phyloP scores from a whole-genome alignment of 140 eudicot species.

The Erigeron philadelphicus region DNA sequence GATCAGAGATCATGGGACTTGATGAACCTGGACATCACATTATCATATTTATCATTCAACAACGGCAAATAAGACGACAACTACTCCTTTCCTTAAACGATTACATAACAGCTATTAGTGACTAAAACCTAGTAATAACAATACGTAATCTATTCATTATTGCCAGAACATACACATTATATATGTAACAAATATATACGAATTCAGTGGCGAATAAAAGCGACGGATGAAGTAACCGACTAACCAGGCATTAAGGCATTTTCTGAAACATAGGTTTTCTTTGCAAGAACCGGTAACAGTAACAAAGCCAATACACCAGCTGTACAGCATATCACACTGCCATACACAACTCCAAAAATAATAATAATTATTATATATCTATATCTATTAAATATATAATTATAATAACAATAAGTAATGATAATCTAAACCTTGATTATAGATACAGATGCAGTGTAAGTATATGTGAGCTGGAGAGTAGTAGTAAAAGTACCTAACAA shows the following conservation, averaged over 20 bases:
- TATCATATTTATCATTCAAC: constrained; percentile 14
- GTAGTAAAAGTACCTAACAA: constrained; percentile 42
- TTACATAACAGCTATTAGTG: not conserved
- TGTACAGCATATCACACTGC: constrained; percentile 63
- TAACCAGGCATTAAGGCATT: constrained; percentile 96
- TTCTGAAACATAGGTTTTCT: constrained; percentile 85
- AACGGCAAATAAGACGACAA: not conserved
- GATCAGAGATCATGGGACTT: constrained; percentile 58
- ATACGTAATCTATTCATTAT: not conserved
- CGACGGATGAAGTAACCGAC: constrained; percentile 12
- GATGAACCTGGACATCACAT: constrained; percentile 63
- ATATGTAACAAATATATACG: not conserved
- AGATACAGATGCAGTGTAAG: not conserved
- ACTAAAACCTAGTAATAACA: not conserved
- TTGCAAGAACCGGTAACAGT: constrained; percentile 72
- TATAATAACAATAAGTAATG: not conserved
- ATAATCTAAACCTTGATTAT: not conserved
- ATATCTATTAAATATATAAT: too few species aligned
- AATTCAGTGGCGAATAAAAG: constrained; percentile 2
- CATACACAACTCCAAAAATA: constrained; percentile 15
- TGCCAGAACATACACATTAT: not conserved
- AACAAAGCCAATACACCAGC: constrained; percentile 78
- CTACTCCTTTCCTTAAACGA: not conserved
- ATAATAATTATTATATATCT: not conserved
- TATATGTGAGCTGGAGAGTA: constrained; percentile 2